Conservation (phyloP, 371 early-diverging fungal species). For the Mucor irregularis region DNA sequence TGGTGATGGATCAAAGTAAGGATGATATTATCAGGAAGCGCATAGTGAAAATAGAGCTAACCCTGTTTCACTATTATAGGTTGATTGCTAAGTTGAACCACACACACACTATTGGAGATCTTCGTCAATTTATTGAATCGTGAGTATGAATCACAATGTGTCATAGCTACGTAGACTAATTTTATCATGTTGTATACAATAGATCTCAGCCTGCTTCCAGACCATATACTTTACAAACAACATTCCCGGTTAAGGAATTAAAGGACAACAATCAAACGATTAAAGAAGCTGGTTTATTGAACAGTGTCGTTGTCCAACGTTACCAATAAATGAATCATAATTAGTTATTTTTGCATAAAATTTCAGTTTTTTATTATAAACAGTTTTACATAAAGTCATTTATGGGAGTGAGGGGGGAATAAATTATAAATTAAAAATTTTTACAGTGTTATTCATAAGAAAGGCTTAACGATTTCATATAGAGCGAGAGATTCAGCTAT, state of each 20-base stretch:
- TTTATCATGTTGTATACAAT: constrained; percentile 1
- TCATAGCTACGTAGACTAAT: background rate
- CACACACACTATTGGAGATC: constrained; percentile 85
- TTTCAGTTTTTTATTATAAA: background rate
- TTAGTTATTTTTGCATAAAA: no score
- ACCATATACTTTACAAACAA: constrained; percentile 75
- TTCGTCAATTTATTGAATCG: constrained; percentile 72
- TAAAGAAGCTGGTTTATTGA: constrained; percentile 81
- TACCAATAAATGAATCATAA: constrained; percentile 53
- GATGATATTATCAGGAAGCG: background rate
- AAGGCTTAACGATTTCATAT: no score
- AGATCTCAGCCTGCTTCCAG: constrained; percentile 26
- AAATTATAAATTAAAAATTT: background rate
- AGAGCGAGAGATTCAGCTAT: no score
- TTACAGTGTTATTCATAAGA: background rate
- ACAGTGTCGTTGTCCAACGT: constrained; percentile 85
- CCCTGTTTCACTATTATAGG: no score
- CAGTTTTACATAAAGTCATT: background rate
- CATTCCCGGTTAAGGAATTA: constrained; percentile 81
- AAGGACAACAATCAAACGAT: constrained; percentile 67
- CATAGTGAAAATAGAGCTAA: background rate
- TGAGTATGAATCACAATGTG: constrained; percentile 29
- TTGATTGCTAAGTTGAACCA: constrained; percentile 88
- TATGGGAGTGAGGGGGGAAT: background rate
- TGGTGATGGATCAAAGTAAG: constrained; percentile 80